These are phyloP conservation scores for Mucuna pruriens DNA, from an alignment of 306 rosid genomes.

Conservation along the genomic window DNA sequence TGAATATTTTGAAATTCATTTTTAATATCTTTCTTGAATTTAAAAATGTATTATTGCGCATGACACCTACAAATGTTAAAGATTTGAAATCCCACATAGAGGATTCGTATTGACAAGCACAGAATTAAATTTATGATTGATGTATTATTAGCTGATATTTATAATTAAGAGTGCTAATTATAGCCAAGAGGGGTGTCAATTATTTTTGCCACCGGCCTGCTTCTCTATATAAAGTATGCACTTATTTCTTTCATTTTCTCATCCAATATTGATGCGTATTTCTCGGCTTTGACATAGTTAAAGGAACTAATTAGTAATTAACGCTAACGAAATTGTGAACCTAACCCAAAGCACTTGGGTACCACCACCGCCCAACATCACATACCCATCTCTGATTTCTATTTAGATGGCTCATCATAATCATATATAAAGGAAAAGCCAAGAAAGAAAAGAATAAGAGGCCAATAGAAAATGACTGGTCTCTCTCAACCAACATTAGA, in stretches of 20 bases:
- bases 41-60: neutral
- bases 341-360: slow-evolving; percentile 17
- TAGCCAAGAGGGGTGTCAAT: neutral
- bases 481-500: neutral
- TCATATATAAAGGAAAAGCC: neutral
- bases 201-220: slow-evolving; percentile 23
- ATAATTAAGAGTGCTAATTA: no score
- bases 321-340: slow-evolving; percentile 22
- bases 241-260: neutral
- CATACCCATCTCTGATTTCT: neutral
- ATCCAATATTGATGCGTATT: neutral
- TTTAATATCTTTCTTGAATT: no score
- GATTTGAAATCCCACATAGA: neutral
- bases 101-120: neutral
- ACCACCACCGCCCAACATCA: neutral
- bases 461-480: neutral
- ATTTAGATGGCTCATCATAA: slow-evolving; percentile 32
- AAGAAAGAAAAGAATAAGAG: neutral
- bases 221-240: neutral
- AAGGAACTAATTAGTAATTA: neutral
- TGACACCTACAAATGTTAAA: neutral
- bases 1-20: neutral
- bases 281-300: slow-evolving; percentile 16
- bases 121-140: neutral
- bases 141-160: neutral